A percentile compares a stretch with the other conserved stretches of the same genome.
phyloP scores from a whole-genome alignment of 345 rosid species.

The thale cress (Arabidopsis thaliana) region DNA sequence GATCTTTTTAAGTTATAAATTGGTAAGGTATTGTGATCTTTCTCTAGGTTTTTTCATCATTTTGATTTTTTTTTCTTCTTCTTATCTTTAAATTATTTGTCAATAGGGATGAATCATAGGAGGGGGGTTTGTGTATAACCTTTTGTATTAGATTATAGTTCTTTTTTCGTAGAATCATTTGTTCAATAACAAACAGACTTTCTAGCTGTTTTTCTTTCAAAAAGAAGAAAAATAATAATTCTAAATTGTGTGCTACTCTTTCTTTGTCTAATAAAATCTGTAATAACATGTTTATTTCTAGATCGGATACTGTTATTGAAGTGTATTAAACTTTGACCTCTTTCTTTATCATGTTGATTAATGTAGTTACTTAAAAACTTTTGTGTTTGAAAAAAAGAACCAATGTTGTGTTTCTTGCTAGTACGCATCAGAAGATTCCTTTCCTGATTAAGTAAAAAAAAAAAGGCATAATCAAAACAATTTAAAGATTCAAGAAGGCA shows the following conservation, averaged over 20 bases:
- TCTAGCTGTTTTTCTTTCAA: slow-evolving; percentile 19
- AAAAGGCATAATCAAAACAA: not conserved
- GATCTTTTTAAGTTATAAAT: slow-evolving; percentile 24
- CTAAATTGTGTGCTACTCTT: slow-evolving; percentile 18
- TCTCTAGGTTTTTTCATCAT: slow-evolving; percentile 33
- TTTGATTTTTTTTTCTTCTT: not conserved
- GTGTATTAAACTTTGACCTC: not conserved
- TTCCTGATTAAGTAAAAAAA: not conserved
- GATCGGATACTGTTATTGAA: slow-evolving; percentile 10
- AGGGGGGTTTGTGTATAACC: slow-evolving; percentile 40
- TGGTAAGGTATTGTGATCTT: slow-evolving; percentile 41
- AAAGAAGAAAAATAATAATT: slow-evolving; percentile 8
- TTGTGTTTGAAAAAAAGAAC: not conserved
- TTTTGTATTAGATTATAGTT: slow-evolving; percentile 44
- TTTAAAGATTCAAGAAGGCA: not conserved
- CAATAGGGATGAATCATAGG: slow-evolving; percentile 44
- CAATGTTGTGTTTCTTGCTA: not conserved
- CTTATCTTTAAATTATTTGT: slow-evolving; percentile 31
- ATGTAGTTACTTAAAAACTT: not conserved
- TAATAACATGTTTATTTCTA: slow-evolving; percentile 10
- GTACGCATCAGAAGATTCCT: not conserved
- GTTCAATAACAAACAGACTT: slow-evolving; percentile 36
- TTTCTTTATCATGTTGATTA: not conserved
- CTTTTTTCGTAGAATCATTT: slow-evolving; percentile 32
- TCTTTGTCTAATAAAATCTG: slow-evolving; percentile 13